These are phyloP conservation scores for Paulownia fortunei DNA, from an alignment of 257 asterid genomes.

Conservation along the genomic window DNA sequence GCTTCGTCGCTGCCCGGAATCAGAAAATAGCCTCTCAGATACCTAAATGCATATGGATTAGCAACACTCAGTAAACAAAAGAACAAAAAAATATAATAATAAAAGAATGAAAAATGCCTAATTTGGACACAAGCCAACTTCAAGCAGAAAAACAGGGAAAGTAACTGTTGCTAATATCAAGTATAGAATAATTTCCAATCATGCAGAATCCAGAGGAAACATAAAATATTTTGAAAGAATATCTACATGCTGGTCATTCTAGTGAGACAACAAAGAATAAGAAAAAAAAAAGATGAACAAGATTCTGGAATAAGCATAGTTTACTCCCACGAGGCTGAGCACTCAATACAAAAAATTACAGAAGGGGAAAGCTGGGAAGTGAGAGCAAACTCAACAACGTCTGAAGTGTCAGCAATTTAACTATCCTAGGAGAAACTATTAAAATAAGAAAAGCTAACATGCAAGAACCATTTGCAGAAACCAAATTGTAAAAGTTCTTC, in stretches of 20 bases:
- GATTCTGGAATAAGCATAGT: constrained; percentile 16
- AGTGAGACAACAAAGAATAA: background rate
- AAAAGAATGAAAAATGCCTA: background rate
- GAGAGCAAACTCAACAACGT: background rate
- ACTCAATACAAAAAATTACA: constrained; percentile 2
- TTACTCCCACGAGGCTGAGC: background rate
- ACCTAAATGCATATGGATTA: constrained; percentile 58
- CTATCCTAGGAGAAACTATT: background rate
- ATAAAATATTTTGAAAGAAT: background rate
- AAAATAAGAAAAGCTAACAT: background rate
- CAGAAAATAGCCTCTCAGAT: constrained; percentile 94
- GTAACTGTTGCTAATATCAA: constrained; percentile 9
- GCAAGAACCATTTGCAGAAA: background rate
- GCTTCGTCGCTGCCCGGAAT: constrained; percentile 94
- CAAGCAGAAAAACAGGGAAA: constrained; percentile 18
- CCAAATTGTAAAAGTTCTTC: background rate
- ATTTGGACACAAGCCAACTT: constrained; percentile 4
- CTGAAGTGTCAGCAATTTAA: background rate
- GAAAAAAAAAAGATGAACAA: constrained; percentile 10
- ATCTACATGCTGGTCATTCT: background rate
- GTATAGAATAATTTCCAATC: background rate
- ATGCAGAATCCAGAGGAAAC: constrained; percentile 17
- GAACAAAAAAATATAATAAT: background rate
- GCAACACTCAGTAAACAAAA: constrained; percentile 35
- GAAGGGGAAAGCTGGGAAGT: constrained; percentile 4